Percentiles rank a stretch among this genome's conserved stretches.
phyloP scores from a whole-genome alignment of 2,329 filamentous ascomycete species.

The Colletotrichum sp. region DNA sequence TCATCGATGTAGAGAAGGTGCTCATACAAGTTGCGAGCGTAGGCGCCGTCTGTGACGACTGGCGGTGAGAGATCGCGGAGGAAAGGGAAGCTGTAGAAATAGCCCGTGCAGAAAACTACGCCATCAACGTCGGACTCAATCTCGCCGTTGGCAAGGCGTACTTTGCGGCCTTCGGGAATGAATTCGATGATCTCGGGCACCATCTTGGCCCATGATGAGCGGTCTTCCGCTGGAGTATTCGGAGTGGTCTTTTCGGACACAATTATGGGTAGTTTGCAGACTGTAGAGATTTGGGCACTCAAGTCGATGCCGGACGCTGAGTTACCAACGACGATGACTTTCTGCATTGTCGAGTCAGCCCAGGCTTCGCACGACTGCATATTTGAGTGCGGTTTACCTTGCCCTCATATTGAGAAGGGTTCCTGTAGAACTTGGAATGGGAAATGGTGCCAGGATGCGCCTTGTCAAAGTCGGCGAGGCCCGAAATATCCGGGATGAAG shows the following conservation, averaged over 20 bases:
- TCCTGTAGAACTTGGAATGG: slow-evolving; percentile 74
- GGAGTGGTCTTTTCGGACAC: slow-evolving; percentile 52
- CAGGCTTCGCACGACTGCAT: fast-evolving
- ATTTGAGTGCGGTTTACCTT: slow-evolving; percentile 27
- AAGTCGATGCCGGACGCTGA: slow-evolving; percentile 75
- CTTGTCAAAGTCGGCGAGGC: slow-evolving; percentile 57
- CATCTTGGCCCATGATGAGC: slow-evolving; percentile 33
- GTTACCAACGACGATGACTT: slow-evolving; percentile 71
- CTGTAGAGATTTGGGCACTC: slow-evolving; percentile 63
- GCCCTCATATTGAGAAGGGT: slow-evolving; percentile 33
- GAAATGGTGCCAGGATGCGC: slow-evolving; percentile 54
- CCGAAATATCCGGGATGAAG: slow-evolving; percentile 60
- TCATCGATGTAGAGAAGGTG: slow-evolving; percentile 71
- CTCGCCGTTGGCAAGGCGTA: slow-evolving; percentile 70
- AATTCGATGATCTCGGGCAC: slow-evolving; percentile 53
- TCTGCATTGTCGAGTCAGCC: slow-evolving; percentile 42
- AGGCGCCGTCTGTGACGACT: slow-evolving; percentile 63
- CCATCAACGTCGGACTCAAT: slow-evolving; percentile 74
- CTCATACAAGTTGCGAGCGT: slow-evolving; percentile 67
- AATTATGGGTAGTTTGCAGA: slow-evolving; percentile 61
- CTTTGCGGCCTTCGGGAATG: slow-evolving; percentile 41
- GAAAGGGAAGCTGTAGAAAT: slow-evolving; percentile 86
- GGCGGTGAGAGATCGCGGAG: slow-evolving; percentile 49
- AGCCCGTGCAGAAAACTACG: slow-evolving; percentile 88
- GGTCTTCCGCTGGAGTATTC: slow-evolving; percentile 27